A percentile compares a stretch with the other conserved stretches of the same genome.
These are phyloP conservation scores for Boletus albobrunnescens DNA, from an alignment of 1,284 basidiomycete species.

Conservation along the genomic window DNA sequence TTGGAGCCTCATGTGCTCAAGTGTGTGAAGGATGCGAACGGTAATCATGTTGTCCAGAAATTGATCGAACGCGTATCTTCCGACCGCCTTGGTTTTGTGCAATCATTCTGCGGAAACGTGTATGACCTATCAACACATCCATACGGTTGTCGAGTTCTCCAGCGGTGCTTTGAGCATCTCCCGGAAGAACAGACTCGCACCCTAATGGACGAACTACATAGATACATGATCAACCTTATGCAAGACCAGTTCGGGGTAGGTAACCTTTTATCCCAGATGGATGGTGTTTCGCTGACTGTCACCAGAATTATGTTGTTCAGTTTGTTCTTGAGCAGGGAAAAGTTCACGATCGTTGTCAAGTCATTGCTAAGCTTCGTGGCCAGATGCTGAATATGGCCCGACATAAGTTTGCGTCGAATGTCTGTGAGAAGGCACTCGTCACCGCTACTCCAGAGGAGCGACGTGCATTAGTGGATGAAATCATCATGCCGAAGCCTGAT, in stretches of 20 bases:
- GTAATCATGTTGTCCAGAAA: conserved; percentile 93
- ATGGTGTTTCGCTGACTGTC: conserved; percentile 2
- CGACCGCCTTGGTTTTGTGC: conserved; percentile 73
- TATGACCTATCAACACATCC: conserved; percentile 84
- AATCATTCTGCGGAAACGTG: conserved; percentile 80
- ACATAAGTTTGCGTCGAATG: conserved; percentile 97
- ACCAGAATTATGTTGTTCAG: conserved; percentile 91
- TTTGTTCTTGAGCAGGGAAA: conserved; percentile 85
- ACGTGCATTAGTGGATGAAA: conserved; percentile 73
- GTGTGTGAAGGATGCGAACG: conserved; percentile 91
- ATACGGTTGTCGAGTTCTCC: conserved; percentile 94
- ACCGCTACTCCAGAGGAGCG: conserved; percentile 63
- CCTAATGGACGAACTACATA: conserved; percentile 84
- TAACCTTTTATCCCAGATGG: background rate
- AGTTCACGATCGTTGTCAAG: conserved; percentile 62
- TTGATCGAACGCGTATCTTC: conserved; percentile 79
- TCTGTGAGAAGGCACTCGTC: conserved; percentile 88
- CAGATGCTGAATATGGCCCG: conserved; percentile 77
- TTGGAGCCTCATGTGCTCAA: conserved; percentile 79
- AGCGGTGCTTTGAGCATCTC: conserved; percentile 88
- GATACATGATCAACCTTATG: conserved; percentile 68
- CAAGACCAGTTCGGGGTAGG: conserved; percentile 86
- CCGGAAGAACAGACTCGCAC: conserved; percentile 64
- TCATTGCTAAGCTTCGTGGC: conserved; percentile 73
- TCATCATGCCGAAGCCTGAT: conserved; percentile 64